phyloP scores from a whole-genome alignment of 768 basidiomycete genomes.

The Kwoniella sp. region DNA sequence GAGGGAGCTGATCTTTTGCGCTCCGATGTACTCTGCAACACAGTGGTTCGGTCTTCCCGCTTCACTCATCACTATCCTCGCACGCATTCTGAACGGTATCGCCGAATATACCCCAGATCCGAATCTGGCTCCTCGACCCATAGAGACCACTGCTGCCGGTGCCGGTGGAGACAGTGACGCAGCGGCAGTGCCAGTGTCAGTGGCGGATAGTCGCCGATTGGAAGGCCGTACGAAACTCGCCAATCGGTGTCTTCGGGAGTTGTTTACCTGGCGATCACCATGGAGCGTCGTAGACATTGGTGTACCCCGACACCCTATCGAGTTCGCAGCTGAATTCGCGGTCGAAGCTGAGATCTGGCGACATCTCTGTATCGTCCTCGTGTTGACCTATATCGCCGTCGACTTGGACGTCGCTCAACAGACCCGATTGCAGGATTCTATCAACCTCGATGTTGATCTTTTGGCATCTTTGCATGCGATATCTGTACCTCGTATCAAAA shows the following conservation, averaged over 20 bases:
- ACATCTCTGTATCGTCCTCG: not conserved
- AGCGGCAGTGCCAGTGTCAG: not conserved
- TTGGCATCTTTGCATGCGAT: not conserved
- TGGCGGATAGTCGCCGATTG: too few species aligned
- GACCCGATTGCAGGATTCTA: not conserved
- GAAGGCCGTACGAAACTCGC: not conserved
- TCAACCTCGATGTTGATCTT: not conserved
- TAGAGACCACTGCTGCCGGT: not conserved
- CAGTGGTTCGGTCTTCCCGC: conserved; percentile 5
- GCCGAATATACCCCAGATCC: not conserved
- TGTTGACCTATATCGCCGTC: not conserved
- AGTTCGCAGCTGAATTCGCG: not conserved
- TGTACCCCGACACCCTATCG: not conserved
- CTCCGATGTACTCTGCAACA: too few species aligned
- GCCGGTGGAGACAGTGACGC: not conserved
- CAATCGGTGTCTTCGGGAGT: not conserved
- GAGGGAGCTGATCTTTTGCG: too few species aligned
- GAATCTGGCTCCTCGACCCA: too few species aligned
- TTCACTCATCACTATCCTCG: not conserved
- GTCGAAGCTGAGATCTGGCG: conserved; percentile 4
- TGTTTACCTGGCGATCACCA: not conserved
- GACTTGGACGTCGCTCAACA: not conserved
- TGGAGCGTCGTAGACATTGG: not conserved
- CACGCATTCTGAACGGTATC: not conserved
- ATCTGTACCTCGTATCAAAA: not conserved